Base-by-base conservation (phyloP, 202 grass and related monocot genomes). In the Digitaria exilis region DNA sequence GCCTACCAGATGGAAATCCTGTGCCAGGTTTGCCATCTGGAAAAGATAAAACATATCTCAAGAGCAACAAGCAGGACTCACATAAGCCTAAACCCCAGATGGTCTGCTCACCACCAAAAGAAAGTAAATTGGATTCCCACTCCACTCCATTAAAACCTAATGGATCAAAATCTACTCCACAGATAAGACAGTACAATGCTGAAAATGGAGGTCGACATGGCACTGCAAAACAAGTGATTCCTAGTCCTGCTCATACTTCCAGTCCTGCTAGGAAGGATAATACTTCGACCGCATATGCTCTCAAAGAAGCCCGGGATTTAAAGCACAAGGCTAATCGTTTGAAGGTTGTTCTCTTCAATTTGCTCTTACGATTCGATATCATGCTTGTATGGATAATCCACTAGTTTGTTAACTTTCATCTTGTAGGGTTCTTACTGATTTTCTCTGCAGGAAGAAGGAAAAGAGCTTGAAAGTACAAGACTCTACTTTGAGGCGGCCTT, bases 261-360 rank as follows among this genome's bases (percentile, higher is more conserved):
- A 97, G 90, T 93, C 84, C 90, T 69, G 80, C 79, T 65, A 91
- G 80, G 80, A 95, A 91, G 89, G 95, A 91, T 81, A 66, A 73
- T 80, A 86, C 82, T 83, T 89, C 82, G 58, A 39, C 89, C 85
- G 89, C 78, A 59, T 87, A 85, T 87, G 75, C 75, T 79, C 82
- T 91, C 80, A 96, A 99, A 90, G 93, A 99, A 87, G 96, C 91
- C 24, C 84, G 89, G 71, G 91, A 84, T 84, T 87, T 99, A 31
- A 99, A 99, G 81, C 96, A 99, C 87, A 94, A 85, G 74, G 96
- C 93, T 79, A 93, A 99, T 65, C 96, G 89, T 90, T 90, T 99
- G 65, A 94, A 99, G 96, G 96, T 99, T 69, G 87, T 81, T 75
- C 32, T 69, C 43, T 63, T 71, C 49, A 66, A 28, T 71, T 80